Evolutionary conservation across 1,139 yeast species (phyloP).

Genomic region (Yamadazyma atmosphaerica): DNA sequence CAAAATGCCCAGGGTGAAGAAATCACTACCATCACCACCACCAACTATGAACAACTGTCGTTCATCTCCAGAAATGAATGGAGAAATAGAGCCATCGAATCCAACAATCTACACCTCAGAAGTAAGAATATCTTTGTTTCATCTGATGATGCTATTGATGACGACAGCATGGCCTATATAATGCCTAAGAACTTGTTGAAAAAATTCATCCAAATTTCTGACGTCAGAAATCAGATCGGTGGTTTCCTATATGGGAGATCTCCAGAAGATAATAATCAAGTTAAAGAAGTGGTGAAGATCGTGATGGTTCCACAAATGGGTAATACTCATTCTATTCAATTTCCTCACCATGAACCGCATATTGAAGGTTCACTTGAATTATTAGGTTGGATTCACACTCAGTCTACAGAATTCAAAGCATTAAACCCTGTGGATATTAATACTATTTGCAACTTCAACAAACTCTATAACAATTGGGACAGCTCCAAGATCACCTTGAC

Average conservation of each 20-base stretch:
- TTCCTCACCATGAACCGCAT: slow-evolving; percentile 53
- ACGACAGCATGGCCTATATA: slow-evolving; percentile 57
- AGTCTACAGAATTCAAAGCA: slow-evolving; percentile 56
- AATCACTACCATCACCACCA: slow-evolving; percentile 89
- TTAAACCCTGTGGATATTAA: slow-evolving; percentile 75
- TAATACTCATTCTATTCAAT: slow-evolving; percentile 60
- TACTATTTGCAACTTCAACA: slow-evolving; percentile 51
- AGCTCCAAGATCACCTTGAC: slow-evolving; percentile 55
- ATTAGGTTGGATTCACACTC: slow-evolving; percentile 84
- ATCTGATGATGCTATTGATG: slow-evolving; percentile 55
- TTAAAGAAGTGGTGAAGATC: slow-evolving; percentile 75
- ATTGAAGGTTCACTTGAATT: slow-evolving; percentile 43
- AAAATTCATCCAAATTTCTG: slow-evolving; percentile 79
- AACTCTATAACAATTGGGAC: slow-evolving; percentile 29
- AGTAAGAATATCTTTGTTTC: slow-evolving; percentile 72
- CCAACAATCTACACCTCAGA: slow-evolving; percentile 70
- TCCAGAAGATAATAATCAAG: slow-evolving; percentile 65
- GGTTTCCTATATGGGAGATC: slow-evolving; percentile 78
- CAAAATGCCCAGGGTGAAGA: slow-evolving; percentile 96
- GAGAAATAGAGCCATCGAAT: slow-evolving; percentile 84
- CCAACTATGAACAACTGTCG: slow-evolving; percentile 80
- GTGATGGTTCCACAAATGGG: slow-evolving; percentile 92
- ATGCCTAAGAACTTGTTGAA: slow-evolving; percentile 80
- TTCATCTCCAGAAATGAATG: slow-evolving; percentile 89
- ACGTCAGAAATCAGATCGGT: slow-evolving; percentile 78